Evolutionary conservation across 805 yeast species (phyloP).

Genomic region (Candida ortonii): DNA sequence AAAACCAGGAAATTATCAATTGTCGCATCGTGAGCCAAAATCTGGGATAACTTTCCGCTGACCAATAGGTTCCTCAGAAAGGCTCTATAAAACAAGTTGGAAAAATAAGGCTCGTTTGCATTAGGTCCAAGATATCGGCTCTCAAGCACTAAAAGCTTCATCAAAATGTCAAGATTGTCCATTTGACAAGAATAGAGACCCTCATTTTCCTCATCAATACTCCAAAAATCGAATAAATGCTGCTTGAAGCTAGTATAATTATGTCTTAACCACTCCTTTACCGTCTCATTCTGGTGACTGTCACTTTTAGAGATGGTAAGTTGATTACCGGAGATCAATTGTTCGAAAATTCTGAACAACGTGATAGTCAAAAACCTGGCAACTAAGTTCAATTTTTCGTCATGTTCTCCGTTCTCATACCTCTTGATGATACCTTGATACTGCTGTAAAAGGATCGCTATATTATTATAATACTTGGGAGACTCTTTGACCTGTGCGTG

Average conservation of each 20-base stretch:
- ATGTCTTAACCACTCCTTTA: slow-evolving; percentile 62
- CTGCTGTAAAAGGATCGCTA: slow-evolving; percentile 45
- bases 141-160: slow-evolving; percentile 58
- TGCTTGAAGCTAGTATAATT: slow-evolving; percentile 55
- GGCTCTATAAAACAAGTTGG: slow-evolving; percentile 48
- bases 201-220: slow-evolving; percentile 35
- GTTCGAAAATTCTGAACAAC: slow-evolving; percentile 47
- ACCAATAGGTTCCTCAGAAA: slow-evolving; percentile 35
- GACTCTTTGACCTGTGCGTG: slow-evolving; percentile 38
- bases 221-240: slow-evolving; percentile 41
- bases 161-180: slow-evolving; percentile 50
- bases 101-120: slow-evolving; percentile 57
- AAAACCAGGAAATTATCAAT: slow-evolving; percentile 35
- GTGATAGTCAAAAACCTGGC: slow-evolving; percentile 41
- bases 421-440: slow-evolving; percentile 27
- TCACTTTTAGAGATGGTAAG: slow-evolving; percentile 35
- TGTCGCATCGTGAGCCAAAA: slow-evolving; percentile 44
- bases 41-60: slow-evolving; percentile 36
- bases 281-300: slow-evolving; percentile 44
- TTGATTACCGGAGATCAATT: slow-evolving; percentile 41
- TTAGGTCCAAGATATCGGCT: slow-evolving; percentile 49
- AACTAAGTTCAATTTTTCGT: slow-evolving; percentile 21
- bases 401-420: slow-evolving; percentile 18
- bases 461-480: slow-evolving; percentile 52
- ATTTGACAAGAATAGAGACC: slow-evolving; percentile 44